Evolutionary conservation across 345 rosid species (phyloP), one percentile per base, ranked within the genome.

Genomic region (Moringa oleifera): DNA sequence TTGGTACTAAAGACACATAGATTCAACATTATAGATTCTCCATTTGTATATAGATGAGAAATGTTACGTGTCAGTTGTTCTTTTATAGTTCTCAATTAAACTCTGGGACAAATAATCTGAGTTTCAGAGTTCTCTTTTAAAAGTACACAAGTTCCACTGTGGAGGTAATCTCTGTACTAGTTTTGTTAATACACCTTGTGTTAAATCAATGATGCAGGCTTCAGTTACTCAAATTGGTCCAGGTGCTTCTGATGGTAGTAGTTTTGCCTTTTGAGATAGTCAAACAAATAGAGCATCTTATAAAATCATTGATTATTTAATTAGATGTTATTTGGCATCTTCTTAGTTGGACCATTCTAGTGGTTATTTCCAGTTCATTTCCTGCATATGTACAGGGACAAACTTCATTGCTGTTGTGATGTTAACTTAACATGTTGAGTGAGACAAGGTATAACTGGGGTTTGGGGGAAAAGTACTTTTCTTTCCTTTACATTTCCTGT

Each of bases 391-490:
- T 80, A 79, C 93, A 85, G 85, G 89, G 80, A 62, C 72, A 82
- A 80, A 80, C 78, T 61, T 74, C 81, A 68, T 71, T 81, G 79
- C 81, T 70, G 80, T 80, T 85, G 76, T 80, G 82, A 82, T 76
- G 79, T 75, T 71, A 58, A 53, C 75, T 71, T 75, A 69, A 73
- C 79, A 66, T 76, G 64, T 79, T 79, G 81, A 75, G 63, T 85
- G 80, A 80, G 79, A 60, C 84, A 75, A 82, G 88, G 93, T 85
- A 82, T 75, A 75, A 62, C 80, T 80, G 62, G 80, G 83, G 80
- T 68, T 74, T 73, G 51, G 83, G 84, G 95, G 73, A 55, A 63
- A 71, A 56, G 37, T 33, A 15, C 54, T 75, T 68, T 69, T 62
- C n/a, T 66, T 68, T 21, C 58, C 52, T 78, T 77, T 50, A n/a